Conservation (phyloP, 2,329 filamentous ascomycete genomes). For the Calcarisporium arbuscula region DNA sequence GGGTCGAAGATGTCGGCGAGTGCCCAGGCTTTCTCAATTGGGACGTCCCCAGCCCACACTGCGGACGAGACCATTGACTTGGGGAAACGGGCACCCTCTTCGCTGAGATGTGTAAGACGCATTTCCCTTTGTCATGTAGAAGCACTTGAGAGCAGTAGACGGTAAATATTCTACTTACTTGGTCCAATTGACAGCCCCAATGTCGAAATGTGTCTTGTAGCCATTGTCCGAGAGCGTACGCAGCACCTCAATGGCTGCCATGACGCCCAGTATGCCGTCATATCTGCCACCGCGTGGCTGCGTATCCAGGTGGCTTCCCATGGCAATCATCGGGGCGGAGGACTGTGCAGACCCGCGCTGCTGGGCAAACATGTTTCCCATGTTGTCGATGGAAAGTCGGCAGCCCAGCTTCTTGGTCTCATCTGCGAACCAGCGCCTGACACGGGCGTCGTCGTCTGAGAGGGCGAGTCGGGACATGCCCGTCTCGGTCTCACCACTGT, state of each 20-base stretch:
- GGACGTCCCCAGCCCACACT: constrained; percentile 66
- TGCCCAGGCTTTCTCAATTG: constrained; percentile 54
- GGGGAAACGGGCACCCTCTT: constrained; percentile 76
- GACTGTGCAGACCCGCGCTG: constrained; percentile 53
- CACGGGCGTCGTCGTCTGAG: constrained; percentile 67
- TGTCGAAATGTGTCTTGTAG: constrained; percentile 61
- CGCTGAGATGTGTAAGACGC: no score
- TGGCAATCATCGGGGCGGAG: constrained; percentile 55
- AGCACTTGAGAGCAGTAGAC: not conserved
- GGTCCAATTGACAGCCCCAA: constrained; percentile 74
- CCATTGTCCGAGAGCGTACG: constrained; percentile 57
- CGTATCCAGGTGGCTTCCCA: constrained; percentile 64
- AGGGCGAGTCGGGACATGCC: constrained; percentile 74
- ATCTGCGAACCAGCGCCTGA: constrained; percentile 70
- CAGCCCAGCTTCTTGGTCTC: constrained; percentile 61
- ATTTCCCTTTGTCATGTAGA: no score
- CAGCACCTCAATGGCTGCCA: constrained; percentile 67
- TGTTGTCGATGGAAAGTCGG: constrained; percentile 61
- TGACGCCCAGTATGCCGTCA: constrained; percentile 71
- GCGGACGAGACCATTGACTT: constrained; percentile 71
- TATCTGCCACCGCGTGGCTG: constrained; percentile 62
- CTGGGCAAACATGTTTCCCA: constrained; percentile 76
- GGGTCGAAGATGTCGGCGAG: constrained; percentile 49
- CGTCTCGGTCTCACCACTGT: constrained; percentile 43
- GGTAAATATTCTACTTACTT: constrained; percentile 38